Percentiles rank a stretch among this genome's conserved stretches.
phyloP scores from a whole-genome alignment of 371 early-diverging fungal genomes.

The Nematocida major region DNA sequence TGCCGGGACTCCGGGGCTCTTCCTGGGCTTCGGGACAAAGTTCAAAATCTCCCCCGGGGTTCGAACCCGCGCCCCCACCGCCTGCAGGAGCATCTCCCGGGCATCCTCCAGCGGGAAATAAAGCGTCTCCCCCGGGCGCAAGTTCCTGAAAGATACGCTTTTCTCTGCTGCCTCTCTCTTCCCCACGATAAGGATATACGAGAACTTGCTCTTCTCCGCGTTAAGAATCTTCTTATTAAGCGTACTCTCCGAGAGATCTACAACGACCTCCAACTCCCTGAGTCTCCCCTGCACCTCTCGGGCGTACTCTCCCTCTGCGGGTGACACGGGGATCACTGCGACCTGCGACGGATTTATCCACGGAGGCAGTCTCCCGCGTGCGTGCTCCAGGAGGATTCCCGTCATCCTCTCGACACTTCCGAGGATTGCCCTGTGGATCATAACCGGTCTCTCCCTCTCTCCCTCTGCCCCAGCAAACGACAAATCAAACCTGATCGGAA shows the following conservation, averaged over 20 bases:
- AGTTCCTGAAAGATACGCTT: constrained; percentile 67
- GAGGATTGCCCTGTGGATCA: constrained; percentile 94
- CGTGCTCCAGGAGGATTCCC: constrained; percentile 89
- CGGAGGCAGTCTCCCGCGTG: constrained; percentile 82
- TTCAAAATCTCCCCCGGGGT: neutral
- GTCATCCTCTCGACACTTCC: constrained; percentile 94
- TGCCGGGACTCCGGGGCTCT: neutral
- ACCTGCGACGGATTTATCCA: constrained; percentile 94
- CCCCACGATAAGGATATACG: constrained; percentile 85
- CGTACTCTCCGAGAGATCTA: constrained; percentile 75
- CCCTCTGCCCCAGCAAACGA: constrained; percentile 71
- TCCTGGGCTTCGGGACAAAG: neutral
- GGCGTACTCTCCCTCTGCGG: constrained; percentile 61
- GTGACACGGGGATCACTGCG: constrained; percentile 69
- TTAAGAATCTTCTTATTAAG: constrained; percentile 88
- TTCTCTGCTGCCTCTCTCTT: constrained; percentile 73
- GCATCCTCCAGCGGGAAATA: neutral
- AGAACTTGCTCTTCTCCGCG: constrained; percentile 77
- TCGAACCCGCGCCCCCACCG: neutral
- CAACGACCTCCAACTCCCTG: constrained; percentile 70
- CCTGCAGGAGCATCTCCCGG: neutral
- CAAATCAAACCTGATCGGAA: constrained; percentile 81
- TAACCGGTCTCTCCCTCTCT: constrained; percentile 76
- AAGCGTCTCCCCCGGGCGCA: neutral
- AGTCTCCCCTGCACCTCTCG: constrained; percentile 63